A percentile compares a stretch with the other conserved stretches of the same genome.
Evolutionary conservation across 2,329 filamentous ascomycete species (phyloP).

Genomic region (Neofusicoccum cordaticola): DNA sequence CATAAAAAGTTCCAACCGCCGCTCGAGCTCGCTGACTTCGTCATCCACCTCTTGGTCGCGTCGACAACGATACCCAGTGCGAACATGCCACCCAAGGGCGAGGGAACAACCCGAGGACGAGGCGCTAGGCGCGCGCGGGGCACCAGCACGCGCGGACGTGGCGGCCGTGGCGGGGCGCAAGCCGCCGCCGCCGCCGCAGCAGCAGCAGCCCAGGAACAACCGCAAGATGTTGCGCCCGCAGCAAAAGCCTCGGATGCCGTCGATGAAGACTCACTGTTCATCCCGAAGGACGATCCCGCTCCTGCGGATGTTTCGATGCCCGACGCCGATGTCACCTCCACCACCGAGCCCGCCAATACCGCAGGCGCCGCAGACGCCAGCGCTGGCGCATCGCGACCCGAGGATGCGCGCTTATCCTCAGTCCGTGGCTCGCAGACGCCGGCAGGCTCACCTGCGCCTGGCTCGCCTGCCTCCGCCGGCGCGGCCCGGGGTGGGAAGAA

Average conservation of each 20-base stretch:
- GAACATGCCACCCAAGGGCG: conserved; percentile 33
- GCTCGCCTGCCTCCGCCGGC: conserved; percentile 31
- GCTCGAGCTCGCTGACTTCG: not conserved
- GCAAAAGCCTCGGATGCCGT: conserved; percentile 1
- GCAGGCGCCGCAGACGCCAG: not conserved
- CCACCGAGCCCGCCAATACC: not conserved
- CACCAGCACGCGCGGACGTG: conserved; percentile 20
- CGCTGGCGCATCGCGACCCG: conserved; percentile 2
- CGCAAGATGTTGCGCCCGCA: conserved; percentile 20
- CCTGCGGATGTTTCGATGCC: conserved; percentile 11
- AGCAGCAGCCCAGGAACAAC: conserved; percentile 22
- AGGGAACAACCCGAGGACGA: conserved; percentile 21
- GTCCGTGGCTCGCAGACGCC: conserved; percentile 8
- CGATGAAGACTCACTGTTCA: conserved; percentile 21
- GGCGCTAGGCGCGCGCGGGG: conserved; percentile 22
- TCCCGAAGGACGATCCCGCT: conserved; percentile 17
- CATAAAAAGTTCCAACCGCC: conserved; percentile 1
- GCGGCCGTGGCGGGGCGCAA: conserved; percentile 20
- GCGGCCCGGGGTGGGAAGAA: conserved; percentile 29
- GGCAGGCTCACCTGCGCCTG: conserved; percentile 24
- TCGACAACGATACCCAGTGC: not conserved
- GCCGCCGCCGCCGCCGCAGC: conserved; percentile 17
- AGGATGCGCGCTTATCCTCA: not conserved
- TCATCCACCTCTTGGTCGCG: not conserved
- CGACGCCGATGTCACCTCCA: not conserved